These are phyloP conservation scores for Pinus tabuliformis DNA, from an alignment of 75 land plant species.

Conservation along the genomic window DNA sequence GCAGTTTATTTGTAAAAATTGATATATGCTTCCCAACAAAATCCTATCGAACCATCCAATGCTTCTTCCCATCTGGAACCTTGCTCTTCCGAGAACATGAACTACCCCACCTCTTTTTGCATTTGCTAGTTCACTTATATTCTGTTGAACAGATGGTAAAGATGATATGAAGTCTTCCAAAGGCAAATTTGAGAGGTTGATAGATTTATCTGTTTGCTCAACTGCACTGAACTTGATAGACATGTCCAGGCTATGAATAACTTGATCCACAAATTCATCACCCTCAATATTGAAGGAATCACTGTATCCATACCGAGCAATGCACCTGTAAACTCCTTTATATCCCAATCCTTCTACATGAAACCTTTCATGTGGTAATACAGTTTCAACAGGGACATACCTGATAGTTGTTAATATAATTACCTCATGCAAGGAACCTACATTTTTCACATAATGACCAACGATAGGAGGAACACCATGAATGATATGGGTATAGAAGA, in stretches of 20 bases:
- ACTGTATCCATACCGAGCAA: constrained; percentile 60
- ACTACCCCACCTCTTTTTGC: constrained; percentile 34
- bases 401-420: constrained; percentile 44
- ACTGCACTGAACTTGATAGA: constrained; percentile 6
- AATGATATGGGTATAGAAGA: constrained; percentile 45
- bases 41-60: constrained; percentile 34
- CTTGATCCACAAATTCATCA: constrained; percentile 15
- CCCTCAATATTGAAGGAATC: constrained; percentile 31
- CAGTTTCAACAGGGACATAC: constrained; percentile 39
- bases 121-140: too few species aligned
- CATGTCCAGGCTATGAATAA: constrained; percentile 11
- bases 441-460: constrained; percentile 38
- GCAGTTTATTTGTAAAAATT: constrained; percentile 50
- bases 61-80: constrained; percentile 33
- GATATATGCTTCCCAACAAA: constrained; percentile 42
- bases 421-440: constrained; percentile 36
- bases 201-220: too few species aligned
- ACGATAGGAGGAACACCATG: constrained; percentile 55
- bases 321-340: constrained; percentile 53
- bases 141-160: too few species aligned
- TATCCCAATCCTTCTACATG: constrained; percentile 32
- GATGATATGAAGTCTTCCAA: too few species aligned
- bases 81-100: constrained; percentile 56
- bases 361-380: constrained; percentile 49
- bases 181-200: too few species aligned